These are phyloP conservation scores for Pyrenophora graminea DNA, from an alignment of 2,329 filamentous ascomycete genomes.

Conservation along the genomic window DNA sequence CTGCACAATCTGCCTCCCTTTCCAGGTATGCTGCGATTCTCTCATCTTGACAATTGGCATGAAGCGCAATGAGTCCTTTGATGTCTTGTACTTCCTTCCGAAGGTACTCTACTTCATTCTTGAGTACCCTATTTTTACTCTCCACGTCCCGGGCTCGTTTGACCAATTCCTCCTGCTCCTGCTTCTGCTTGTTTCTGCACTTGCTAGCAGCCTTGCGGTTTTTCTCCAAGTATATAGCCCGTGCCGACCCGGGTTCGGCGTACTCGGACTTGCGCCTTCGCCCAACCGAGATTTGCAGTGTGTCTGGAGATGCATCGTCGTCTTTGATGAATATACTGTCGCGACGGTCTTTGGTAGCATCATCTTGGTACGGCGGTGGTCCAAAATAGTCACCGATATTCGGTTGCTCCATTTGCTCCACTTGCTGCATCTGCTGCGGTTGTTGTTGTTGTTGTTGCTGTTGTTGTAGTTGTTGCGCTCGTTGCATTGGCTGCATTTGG, in stretches of 20 bases:
- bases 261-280: conserved; percentile 24
- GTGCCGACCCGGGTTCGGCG: conserved; percentile 32
- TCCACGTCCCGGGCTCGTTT: conserved; percentile 44
- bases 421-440: too few relatives aligned
- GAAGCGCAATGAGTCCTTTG: conserved; percentile 31
- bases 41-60: conserved; percentile 31
- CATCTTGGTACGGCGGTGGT: background rate
- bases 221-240: conserved; percentile 59
- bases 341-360: background rate
- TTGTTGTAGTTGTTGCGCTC: too few relatives aligned
- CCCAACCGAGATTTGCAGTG: background rate
- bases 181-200: conserved; percentile 69
- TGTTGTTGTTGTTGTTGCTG: too few relatives aligned
- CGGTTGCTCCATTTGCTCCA: too few relatives aligned
- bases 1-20: conserved; percentile 31
- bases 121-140: conserved; percentile 34
- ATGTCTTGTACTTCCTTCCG: conserved; percentile 26
- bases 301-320: conserved; percentile 5
- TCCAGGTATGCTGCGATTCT: conserved; percentile 34
- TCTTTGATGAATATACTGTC: conserved; percentile 1
- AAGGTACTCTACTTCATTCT: conserved; percentile 33
- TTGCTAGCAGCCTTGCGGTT: conserved; percentile 74
- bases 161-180: conserved; percentile 57
- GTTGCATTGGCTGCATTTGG: too few relatives aligned
- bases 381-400: too few relatives aligned